These are phyloP conservation scores for Caulochytrium protostelioides DNA, from an alignment of 371 early-diverging fungal species.

Conservation along the genomic window DNA sequence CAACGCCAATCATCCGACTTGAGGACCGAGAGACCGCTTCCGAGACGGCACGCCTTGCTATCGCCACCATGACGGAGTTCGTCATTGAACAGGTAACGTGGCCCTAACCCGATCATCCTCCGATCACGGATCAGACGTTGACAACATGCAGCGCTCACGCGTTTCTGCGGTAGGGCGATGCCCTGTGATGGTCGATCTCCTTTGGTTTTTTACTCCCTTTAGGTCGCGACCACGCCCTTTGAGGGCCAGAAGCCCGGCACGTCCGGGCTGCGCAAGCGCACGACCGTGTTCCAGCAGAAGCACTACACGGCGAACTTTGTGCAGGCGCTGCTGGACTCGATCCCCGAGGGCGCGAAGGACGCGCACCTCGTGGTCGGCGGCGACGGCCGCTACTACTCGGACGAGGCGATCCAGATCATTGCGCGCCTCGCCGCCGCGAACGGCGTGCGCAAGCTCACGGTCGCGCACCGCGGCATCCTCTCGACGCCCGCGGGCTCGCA, in stretches of 20 bases:
- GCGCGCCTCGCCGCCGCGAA: slow-evolving; percentile 67
- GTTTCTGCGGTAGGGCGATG: no score
- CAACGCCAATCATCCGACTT: no score
- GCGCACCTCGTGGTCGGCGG: slow-evolving; percentile 85
- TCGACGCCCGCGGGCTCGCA: slow-evolving; percentile 94
- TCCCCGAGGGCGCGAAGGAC: slow-evolving; percentile 52
- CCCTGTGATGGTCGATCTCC: no score
- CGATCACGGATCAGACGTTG: no score
- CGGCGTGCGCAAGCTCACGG: slow-evolving; percentile 59
- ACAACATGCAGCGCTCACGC: no score
- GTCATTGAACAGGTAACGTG: no score
- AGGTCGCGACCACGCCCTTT: slow-evolving; percentile 24
- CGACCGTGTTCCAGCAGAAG: slow-evolving; percentile 78
- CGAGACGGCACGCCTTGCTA: no score
- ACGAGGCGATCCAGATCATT: slow-evolving; percentile 73
- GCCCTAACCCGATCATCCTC: no score
- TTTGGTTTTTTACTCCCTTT: no score
- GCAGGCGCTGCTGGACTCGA: slow-evolving; percentile 47
- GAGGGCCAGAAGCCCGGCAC: slow-evolving; percentile 94
- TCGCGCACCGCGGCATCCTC: slow-evolving; percentile 80
- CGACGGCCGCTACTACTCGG: slow-evolving; percentile 77
- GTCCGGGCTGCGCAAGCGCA: slow-evolving; percentile 76
- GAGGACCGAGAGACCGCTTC: no score
- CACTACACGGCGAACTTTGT: slow-evolving; percentile 93
- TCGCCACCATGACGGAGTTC: no score